These are phyloP conservation scores for Kwoniella pini DNA, from an alignment of 768 basidiomycete species.

Conservation along the genomic window DNA sequence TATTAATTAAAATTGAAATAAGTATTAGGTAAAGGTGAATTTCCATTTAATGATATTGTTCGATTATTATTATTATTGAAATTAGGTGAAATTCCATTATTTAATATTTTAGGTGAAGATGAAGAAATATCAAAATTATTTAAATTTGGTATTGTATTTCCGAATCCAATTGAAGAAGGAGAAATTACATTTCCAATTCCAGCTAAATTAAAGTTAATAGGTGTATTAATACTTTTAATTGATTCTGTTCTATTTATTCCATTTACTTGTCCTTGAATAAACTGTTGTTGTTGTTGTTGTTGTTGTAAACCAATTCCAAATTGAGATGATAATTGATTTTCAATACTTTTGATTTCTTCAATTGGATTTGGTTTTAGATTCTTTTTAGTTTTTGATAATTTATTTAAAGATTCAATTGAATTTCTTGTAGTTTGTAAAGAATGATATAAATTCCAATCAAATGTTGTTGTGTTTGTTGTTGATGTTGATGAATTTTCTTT, in stretches of 20 bases:
- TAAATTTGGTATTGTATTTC: neutral
- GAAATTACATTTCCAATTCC: neutral
- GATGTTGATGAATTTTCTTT: conserved; percentile 14
- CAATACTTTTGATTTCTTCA: conserved; percentile 25
- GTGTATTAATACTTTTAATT: neutral
- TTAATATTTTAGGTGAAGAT: neutral
- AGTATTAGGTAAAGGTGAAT: no score
- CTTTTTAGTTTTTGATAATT: conserved; percentile 15
- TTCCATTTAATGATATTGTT: neutral
- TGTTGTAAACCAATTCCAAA: conserved; percentile 1
- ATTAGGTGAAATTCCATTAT: no score
- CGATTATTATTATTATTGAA: no score
- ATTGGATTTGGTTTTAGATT: conserved; percentile 12
- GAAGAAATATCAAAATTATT: neutral
- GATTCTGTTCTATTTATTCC: neutral
- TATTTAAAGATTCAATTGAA: conserved; percentile 20
- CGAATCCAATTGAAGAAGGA: neutral
- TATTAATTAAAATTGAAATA: no score
- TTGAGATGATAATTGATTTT: conserved; percentile 16
- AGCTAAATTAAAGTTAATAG: neutral
- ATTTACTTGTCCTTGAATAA: neutral
- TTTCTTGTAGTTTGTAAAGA: conserved; percentile 28
- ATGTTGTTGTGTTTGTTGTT: conserved; percentile 2
- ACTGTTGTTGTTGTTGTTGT: no score
- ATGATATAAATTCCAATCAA: conserved; percentile 39